Base-by-base conservation (phyloP, 164 flowering plant species). In the Piper betle region DNA sequence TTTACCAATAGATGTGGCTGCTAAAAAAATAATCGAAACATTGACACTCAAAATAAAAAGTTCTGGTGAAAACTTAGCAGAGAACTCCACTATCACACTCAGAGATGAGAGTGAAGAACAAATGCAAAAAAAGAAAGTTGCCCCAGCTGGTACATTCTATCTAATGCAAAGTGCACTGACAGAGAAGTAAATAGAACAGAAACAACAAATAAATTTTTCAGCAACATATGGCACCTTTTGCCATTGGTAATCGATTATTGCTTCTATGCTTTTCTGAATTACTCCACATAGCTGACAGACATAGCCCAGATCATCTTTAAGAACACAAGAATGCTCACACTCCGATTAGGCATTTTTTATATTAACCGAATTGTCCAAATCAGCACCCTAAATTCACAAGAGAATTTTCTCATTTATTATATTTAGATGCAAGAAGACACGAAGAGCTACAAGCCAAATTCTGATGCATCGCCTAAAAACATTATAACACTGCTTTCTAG, bases 271-370 rank as follows among this genome's bases (percentile, higher is more conserved):
- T 60, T 65, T 75, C 33, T 68, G 55, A 37, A 78, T 64, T 7
- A 78, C 63, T 5, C 81, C 79, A 69, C 81, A 78, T 7, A 73
- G 64, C 37, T 73, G 64, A 56, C 81, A 78, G 33, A 75, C 78
- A 61, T 72, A 75, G 2, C 81, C 81, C 55, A 78, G 50, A 63
- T 78, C 81, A 66, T 78, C 81, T 61, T 75, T 73, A 46, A 78
- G 64, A 62, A 73, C 48, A 71, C 64, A 69, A 59, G 72, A 69
- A 56, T 75, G 79, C 15, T 75, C 72, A 54, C 81, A 75, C 20
- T 63, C 72, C 33, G 64, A 61, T 33, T 42, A 71, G 58, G 57
- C 65, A 18, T 62, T 64, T 37, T 33, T 57, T 10, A 16, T 59
- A 62, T 48, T 69, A 53, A 52, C 57, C 42, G 60, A 39, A 56